Evolutionary conservation across 257 asterid species (phyloP), one percentile per base, ranked within the genome.

Genomic region (Fraxinus cuspidata): DNA sequence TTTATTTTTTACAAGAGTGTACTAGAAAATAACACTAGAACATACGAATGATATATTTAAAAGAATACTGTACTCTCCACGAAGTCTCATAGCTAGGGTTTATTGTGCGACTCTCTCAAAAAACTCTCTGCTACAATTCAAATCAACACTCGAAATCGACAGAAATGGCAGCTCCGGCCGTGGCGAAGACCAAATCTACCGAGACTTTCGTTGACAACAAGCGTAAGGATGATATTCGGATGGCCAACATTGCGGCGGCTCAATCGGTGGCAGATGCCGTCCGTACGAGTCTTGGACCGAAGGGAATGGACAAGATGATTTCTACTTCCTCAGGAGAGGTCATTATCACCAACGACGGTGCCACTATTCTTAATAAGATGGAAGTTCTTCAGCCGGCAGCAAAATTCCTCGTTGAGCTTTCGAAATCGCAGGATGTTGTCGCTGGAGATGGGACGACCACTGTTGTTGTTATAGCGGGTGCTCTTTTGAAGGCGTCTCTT

Each of bases 341-440:
- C 67, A 94, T 94, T n/a, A 94, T 94, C 58, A 94, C 98, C 73
- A 94, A 94, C 58, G 97, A 94, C 53, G 97, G 97, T 63, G 97
- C 98, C 73, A 92, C 97, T 32, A 94, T 94, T 37, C 86, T 94
- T 49, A 87, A 92, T 80, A 94, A 94, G 84, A 94, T 94, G 98
- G 98, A 94, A 37, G 98, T 94, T 49, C 97, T 94, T 27, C 98
- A 94, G 81, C 98, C 98, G 25, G 98, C 98, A 21, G 97, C 98
- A 67, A 94, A 94, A 80, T 92, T 94, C 83, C 94, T 94, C 31
- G 98, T 94, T 56, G 98, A 94, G 92, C 90, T 94, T 27, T 88
- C 98, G 78, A 94, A 92, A 84, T 89, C 97, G 42, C 98, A 94
- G 75, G 98, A 94, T 70, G 76, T 94, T 29, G 97, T 94, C 23